These are phyloP conservation scores for Coemansia sp. DNA, from an alignment of 192 early-diverging fungal genomes.

Conservation along the genomic window DNA sequence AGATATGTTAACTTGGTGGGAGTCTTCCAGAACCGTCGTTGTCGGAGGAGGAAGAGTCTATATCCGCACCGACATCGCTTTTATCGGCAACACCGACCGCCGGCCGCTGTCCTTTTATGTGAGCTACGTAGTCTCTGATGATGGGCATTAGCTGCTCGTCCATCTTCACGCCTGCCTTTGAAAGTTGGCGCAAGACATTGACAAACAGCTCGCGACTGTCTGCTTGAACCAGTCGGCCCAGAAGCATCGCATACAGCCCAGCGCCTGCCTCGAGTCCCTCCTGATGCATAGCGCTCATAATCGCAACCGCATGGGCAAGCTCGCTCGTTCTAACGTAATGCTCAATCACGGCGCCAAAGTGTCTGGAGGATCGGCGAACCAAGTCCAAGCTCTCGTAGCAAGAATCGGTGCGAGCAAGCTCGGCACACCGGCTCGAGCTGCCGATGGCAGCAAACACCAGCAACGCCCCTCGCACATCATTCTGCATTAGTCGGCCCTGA, in stretches of 20 bases:
- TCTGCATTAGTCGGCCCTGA: constrained; percentile 4
- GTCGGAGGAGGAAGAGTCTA: too few relatives aligned
- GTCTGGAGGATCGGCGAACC: neutral
- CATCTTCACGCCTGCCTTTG: neutral
- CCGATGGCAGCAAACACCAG: constrained; percentile 15
- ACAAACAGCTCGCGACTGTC: constrained; percentile 10
- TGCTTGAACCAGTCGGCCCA: neutral
- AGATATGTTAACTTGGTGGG: too few relatives aligned
- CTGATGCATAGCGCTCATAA: constrained; percentile 27
- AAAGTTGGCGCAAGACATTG: constrained; percentile 21
- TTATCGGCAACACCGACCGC: too few relatives aligned
- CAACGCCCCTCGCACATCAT: constrained; percentile 15
- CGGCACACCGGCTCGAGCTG: constrained; percentile 2
- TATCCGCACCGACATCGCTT: too few relatives aligned
- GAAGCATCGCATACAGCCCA: constrained; percentile 13
- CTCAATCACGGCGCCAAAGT: constrained; percentile 19
- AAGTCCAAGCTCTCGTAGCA: constrained; percentile 13
- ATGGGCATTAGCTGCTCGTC: constrained; percentile 5
- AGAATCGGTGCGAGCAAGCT: neutral
- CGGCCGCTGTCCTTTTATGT: neutral
- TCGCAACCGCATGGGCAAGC: neutral
- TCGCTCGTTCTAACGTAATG: constrained; percentile 3
- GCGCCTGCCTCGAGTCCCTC: neutral
- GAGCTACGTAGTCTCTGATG: constrained; percentile 10
- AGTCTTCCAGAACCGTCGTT: too few relatives aligned